Base-by-base conservation (phyloP, 2,329 filamentous ascomycete genomes). In the Coniosporium tulheliwenetii region DNA sequence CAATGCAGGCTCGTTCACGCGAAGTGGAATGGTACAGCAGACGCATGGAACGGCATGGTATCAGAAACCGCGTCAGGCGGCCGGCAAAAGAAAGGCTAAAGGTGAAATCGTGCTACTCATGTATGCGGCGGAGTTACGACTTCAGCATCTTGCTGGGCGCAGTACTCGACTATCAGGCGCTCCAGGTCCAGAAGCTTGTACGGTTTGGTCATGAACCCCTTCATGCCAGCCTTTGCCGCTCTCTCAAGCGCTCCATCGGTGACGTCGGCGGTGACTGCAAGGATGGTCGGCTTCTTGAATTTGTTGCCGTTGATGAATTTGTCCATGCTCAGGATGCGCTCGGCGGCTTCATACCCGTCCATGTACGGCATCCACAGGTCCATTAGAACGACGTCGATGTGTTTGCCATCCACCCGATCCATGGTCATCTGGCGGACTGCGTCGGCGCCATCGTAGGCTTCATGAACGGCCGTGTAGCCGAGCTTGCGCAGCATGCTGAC, bases 301-400 rank as follows among this genome's bases (percentile, higher is more conserved):
- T 30, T 44, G 14, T 13, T 29, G 7, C 3, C 37, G 10, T 30
- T 30, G 12, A 14, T 41, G 30, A 13, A 32, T 35, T 61, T 57
- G n/a, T 64, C 54, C 62, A 77, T 68, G 16, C 63, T 59, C 9
- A 81, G 57, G 36, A 84, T 84, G 37, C 66, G 62, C 49, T 72
- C 67, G 0, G 79, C 74, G 2, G 79, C 79, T 52, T 82, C 73
- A 47, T 81, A 83, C 1, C 79, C 79, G 51, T 83, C 79, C 66
- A 83, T 77, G 47, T 76, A 65, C 1, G 79, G 79, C 77, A 84
- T 84, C 79, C 79, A 84, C 8, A 84, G 67, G 56, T 84, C 79
- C 79, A 84, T 84, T 36, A 83, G 60, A 16, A 84, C 67, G 2
- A 80, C 68, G 49, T 81, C 72, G 42, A 82, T 72, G 35, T 59